These are phyloP conservation scores for Aspergillus pseudotamarii DNA, from an alignment of 2,329 filamentous ascomycete genomes.

Conservation along the genomic window DNA sequence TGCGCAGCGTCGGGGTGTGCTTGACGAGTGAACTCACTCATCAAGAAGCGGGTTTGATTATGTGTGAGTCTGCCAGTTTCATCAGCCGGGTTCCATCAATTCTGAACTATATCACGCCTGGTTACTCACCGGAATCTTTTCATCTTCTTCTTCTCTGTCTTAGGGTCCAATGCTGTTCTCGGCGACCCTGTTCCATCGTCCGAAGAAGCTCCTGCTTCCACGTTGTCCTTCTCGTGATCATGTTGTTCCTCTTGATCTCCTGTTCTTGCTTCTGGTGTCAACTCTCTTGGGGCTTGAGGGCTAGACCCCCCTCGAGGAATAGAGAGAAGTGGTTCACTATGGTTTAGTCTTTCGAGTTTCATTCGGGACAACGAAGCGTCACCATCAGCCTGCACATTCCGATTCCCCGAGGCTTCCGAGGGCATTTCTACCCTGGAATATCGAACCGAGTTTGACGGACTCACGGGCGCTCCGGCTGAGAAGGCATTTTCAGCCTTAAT, in stretches of 20 bases:
- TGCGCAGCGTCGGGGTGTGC: conserved; percentile 92
- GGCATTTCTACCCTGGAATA: conserved; percentile 25
- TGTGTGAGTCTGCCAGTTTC: conserved; percentile 72
- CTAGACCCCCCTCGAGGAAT: conserved; percentile 19
- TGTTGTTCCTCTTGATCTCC: conserved; percentile 14
- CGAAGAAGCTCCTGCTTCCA: conserved; percentile 26
- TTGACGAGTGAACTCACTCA: conserved; percentile 96
- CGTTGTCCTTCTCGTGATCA: conserved; percentile 23
- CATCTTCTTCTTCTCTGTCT: conserved; percentile 45
- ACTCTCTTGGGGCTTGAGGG: conserved; percentile 15
- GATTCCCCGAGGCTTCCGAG: conserved; percentile 18
- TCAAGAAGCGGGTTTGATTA: conserved; percentile 94
- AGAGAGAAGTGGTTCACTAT: conserved; percentile 22
- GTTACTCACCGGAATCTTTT: conserved; percentile 46
- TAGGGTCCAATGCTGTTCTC: conserved; percentile 30
- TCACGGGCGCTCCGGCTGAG: conserved; percentile 16
- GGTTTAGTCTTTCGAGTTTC: conserved; percentile 30
- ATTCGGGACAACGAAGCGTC: conserved; percentile 27
- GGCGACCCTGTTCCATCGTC: conserved; percentile 32
- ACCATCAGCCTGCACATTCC: conserved; percentile 17
- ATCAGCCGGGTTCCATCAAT: background rate
- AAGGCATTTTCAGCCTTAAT: conserved; percentile 35
- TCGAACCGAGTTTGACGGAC: conserved; percentile 15
- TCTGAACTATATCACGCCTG: background rate
- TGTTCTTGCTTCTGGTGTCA: conserved; percentile 15